Evolutionary conservation across 1,284 basidiomycete species (phyloP).

Genomic region (Serendipita sp.): DNA sequence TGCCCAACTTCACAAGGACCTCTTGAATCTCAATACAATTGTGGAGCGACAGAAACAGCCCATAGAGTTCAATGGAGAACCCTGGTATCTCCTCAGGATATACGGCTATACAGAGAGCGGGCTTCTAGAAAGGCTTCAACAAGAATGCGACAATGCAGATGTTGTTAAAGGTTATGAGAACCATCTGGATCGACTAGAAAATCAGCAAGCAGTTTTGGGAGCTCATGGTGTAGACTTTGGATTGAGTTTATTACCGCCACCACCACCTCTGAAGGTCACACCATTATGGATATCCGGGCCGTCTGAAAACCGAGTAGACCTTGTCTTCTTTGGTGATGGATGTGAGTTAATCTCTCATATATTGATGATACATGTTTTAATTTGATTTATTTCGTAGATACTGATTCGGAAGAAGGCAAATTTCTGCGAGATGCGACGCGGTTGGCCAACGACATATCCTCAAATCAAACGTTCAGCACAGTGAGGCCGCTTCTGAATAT

Average conservation of each 20-base stretch:
- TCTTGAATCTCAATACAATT: background rate
- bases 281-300: conserved; percentile 50
- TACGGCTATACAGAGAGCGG: background rate
- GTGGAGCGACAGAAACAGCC: background rate
- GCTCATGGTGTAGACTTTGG: background rate
- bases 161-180: background rate
- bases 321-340: conserved; percentile 73
- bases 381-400: conserved; percentile 32
- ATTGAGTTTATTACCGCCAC: background rate
- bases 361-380: background rate
- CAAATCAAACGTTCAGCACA: conserved; percentile 61
- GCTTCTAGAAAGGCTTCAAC: background rate
- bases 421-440: conserved; percentile 55
- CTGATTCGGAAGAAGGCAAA: conserved; percentile 40
- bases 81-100: background rate
- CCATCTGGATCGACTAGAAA: background rate
- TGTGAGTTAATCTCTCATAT: conserved; percentile 37
- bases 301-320: conserved; percentile 50
- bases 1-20: background rate
- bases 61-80: background rate
- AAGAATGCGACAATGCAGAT: background rate
- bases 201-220: background rate
- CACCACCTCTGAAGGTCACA: conserved; percentile 38
- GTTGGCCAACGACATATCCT: conserved; percentile 55
- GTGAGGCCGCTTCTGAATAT: conserved; percentile 68